phyloP scores from a whole-genome alignment of 495 filamentous ascomycete species.

The Penicillium nucicola region DNA sequence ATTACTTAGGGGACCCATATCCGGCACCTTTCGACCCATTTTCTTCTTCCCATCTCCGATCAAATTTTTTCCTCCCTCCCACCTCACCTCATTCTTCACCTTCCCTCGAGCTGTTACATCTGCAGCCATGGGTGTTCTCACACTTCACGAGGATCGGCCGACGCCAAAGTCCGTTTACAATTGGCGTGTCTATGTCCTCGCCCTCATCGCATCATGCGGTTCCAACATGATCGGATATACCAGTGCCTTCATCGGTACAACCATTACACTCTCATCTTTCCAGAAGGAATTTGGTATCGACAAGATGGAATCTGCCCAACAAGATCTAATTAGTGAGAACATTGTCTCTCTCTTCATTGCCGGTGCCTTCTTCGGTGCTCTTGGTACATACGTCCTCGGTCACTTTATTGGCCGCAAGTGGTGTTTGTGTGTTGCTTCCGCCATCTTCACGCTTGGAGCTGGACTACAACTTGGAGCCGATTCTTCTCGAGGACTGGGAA shows the following conservation, averaged over 20 bases:
- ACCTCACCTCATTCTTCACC: not conserved
- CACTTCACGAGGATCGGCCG: conserved; percentile 61
- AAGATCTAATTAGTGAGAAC: conserved; percentile 57
- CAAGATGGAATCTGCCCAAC: conserved; percentile 30
- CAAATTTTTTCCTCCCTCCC: not conserved
- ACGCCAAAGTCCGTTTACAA: conserved; percentile 70
- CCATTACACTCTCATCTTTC: conserved; percentile 61
- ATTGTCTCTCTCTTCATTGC: conserved; percentile 70
- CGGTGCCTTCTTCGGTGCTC: conserved; percentile 64
- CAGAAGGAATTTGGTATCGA: conserved; percentile 53
- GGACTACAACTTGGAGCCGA: conserved; percentile 62
- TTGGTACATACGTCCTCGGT: conserved; percentile 57
- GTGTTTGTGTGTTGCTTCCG: conserved; percentile 49
- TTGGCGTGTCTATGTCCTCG: conserved; percentile 65
- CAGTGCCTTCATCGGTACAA: conserved; percentile 68
- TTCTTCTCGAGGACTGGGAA: conserved; percentile 52
- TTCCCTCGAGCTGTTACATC: conserved; percentile 14
- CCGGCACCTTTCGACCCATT: conserved; percentile 4
- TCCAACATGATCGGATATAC: conserved; percentile 73
- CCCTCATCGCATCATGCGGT: conserved; percentile 62
- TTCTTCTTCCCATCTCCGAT: conserved; percentile 2
- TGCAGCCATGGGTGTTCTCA: conserved; percentile 54
- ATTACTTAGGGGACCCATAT: conserved; percentile 24
- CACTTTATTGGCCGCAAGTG: conserved; percentile 56
- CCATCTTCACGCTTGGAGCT: conserved; percentile 61